Evolutionary conservation across 192 early-diverging fungal genomes (phyloP).

Genomic region (Linnemannia zychae): DNA sequence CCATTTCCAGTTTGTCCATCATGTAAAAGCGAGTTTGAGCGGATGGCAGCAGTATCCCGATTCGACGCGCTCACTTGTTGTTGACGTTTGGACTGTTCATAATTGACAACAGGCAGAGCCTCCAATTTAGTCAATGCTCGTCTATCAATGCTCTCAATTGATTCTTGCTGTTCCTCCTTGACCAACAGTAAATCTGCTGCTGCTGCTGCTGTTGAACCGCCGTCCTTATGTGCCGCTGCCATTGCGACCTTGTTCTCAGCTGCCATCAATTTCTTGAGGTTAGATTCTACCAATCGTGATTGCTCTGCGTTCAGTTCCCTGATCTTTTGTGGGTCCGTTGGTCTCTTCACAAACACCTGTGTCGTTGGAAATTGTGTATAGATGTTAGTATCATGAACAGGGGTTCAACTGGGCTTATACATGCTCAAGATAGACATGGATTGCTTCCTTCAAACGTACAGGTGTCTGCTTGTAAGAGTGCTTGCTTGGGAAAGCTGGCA

Average conservation of each 20-base stretch:
- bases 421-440: no score
- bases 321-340: conserved; percentile 65
- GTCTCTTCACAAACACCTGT: conserved; percentile 67
- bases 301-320: conserved; percentile 67
- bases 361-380: neutral
- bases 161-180: conserved; percentile 35
- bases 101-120: conserved; percentile 49
- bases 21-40: neutral
- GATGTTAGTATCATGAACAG: neutral
- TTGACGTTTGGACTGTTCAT: conserved; percentile 37
- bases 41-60: conserved; percentile 10
- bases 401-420: no score
- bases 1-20: conserved; percentile 12
- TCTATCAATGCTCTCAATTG: conserved; percentile 21
- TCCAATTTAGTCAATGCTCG: conserved; percentile 31
- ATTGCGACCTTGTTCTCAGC: conserved; percentile 54
- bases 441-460: conserved; percentile 61
- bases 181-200: conserved; percentile 21
- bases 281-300: conserved; percentile 68
- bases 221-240: conserved; percentile 52
- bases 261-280: conserved; percentile 62
- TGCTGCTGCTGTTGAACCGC: conserved; percentile 5
- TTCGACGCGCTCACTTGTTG: conserved; percentile 21
- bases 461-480: conserved; percentile 71
- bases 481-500: conserved; percentile 67